A percentile compares a stretch with the other conserved stretches of the same genome.
phyloP scores from a whole-genome alignment of 2,329 filamentous ascomycete genomes.

The Penicillium paneum region DNA sequence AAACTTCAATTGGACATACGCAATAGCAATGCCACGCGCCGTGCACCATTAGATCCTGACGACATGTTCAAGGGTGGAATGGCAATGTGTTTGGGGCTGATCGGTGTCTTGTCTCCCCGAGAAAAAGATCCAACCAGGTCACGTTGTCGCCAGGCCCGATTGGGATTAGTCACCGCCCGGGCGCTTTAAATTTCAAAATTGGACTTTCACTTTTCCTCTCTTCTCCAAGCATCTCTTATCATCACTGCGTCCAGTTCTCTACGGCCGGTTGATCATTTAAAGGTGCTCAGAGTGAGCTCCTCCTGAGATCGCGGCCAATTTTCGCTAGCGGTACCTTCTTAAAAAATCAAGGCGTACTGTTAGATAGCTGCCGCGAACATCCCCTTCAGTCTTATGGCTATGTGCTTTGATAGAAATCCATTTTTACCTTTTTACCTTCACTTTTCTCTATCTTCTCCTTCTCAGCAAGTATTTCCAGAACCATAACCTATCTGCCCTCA shows the following conservation, averaged over 20 bases:
- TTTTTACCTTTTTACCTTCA: not conserved
- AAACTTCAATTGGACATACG: constrained; percentile 30
- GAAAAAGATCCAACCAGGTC: constrained; percentile 40
- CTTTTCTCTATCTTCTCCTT: not conserved
- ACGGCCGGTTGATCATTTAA: constrained; percentile 88
- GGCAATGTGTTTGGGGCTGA: constrained; percentile 8
- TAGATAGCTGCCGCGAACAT: constrained; percentile 97
- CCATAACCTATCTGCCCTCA: too few species aligned
- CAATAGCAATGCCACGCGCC: constrained; percentile 40
- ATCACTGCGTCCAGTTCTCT: constrained; percentile 69
- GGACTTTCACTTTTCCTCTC: constrained; percentile 35
- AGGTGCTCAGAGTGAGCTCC: constrained; percentile 74
- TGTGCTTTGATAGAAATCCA: not conserved
- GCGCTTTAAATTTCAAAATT: constrained; percentile 27
- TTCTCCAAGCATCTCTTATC: constrained; percentile 84
- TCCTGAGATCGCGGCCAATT: constrained; percentile 68
- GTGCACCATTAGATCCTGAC: constrained; percentile 41
- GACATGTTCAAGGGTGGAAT: constrained; percentile 33
- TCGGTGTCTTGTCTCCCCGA: constrained; percentile 24
- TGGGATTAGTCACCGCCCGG: constrained; percentile 24
- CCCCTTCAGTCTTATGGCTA: not conserved
- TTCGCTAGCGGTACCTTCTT: constrained; percentile 97
- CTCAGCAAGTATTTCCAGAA: not conserved
- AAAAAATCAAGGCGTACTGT: constrained; percentile 69
- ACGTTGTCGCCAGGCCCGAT: constrained; percentile 32